A percentile compares a stretch with the other conserved stretches of the same genome.
phyloP scores from a whole-genome alignment of 495 filamentous ascomycete genomes.

The Thermothielavioides terrestris region DNA sequence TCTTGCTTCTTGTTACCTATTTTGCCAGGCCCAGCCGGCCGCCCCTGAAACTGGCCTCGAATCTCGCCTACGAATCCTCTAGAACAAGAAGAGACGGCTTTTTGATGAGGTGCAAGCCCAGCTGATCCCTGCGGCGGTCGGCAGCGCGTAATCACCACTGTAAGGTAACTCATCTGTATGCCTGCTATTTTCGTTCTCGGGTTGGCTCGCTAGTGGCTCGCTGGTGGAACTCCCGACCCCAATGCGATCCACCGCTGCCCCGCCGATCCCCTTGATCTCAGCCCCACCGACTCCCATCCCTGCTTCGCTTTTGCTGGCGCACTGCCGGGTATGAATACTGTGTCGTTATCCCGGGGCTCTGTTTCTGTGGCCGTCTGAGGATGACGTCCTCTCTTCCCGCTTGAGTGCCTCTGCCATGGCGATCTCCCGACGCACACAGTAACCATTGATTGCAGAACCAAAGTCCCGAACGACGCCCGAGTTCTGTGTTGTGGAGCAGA shows the following conservation, averaged over 20 bases:
- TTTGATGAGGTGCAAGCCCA: conserved; percentile 2
- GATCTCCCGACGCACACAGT: too few relatives aligned
- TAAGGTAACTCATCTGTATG: too few relatives aligned
- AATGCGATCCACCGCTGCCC: neutral
- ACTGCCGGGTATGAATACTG: conserved; percentile 1
- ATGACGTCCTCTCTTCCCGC: conserved; percentile 14
- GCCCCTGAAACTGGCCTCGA: conserved; percentile 1
- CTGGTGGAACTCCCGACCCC: too few relatives aligned
- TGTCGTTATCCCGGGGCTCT: too few relatives aligned
- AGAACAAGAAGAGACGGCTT: conserved; percentile 1
- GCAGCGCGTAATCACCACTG: too few relatives aligned
- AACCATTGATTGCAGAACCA: neutral
- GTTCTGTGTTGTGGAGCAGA: neutral
- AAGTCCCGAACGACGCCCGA: neutral
- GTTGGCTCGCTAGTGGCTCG: too few relatives aligned
- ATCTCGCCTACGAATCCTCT: conserved; percentile 1
- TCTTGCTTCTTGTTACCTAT: too few relatives aligned
- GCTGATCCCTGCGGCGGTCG: neutral
- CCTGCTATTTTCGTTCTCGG: too few relatives aligned
- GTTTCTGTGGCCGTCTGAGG: neutral
- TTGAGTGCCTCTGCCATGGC: neutral
- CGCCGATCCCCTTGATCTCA: neutral
- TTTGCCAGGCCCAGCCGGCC: neutral
- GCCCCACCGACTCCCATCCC: conserved; percentile 1
- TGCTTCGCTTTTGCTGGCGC: neutral